Conservation (phyloP, 805 yeast genomes). For the Ogataea siamensis region DNA sequence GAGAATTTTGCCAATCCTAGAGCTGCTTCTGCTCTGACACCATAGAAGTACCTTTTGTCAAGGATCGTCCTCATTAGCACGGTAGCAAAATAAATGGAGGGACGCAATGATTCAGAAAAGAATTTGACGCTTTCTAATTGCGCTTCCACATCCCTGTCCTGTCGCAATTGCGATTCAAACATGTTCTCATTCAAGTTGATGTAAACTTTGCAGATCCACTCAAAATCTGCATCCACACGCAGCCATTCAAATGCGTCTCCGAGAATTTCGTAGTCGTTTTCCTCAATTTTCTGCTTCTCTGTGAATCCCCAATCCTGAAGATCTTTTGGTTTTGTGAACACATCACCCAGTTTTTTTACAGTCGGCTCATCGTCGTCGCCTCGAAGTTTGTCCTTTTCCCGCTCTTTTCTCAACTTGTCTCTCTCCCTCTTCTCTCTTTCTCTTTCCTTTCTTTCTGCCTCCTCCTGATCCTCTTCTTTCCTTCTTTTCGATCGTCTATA, state of each 20-base stretch:
- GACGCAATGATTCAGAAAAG: conserved; percentile 60
- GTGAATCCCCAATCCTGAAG: conserved; percentile 61
- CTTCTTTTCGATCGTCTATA: conserved; percentile 77
- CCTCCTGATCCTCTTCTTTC: conserved; percentile 46
- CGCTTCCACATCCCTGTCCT: conserved; percentile 95
- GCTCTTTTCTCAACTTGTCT: conserved; percentile 36
- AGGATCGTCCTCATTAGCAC: conserved; percentile 73
- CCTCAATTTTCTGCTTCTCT: conserved; percentile 63
- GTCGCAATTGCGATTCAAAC: conserved; percentile 90
- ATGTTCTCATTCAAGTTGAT: conserved; percentile 91
- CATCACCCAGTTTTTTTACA: conserved; percentile 68
- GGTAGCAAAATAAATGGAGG: conserved; percentile 67
- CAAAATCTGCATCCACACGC: conserved; percentile 95
- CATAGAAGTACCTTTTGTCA: conserved; percentile 85
- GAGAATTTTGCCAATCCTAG: conserved; percentile 70
- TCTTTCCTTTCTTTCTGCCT: conserved; percentile 15
- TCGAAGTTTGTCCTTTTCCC: conserved; percentile 22
- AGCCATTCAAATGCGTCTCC: conserved; percentile 97
- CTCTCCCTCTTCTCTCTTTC: conserved; percentile 46
- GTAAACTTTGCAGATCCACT: conserved; percentile 84
- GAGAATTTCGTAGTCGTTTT: conserved; percentile 42
- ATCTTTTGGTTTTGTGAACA: conserved; percentile 60
- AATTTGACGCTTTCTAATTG: conserved; percentile 79
- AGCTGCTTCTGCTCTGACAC: conserved; percentile 86
- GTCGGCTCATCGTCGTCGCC: conserved; percentile 30